Evolutionary conservation across 176 grass and related monocot genomes (phyloP).

Genomic region (Bolboschoenus planiculmis): DNA sequence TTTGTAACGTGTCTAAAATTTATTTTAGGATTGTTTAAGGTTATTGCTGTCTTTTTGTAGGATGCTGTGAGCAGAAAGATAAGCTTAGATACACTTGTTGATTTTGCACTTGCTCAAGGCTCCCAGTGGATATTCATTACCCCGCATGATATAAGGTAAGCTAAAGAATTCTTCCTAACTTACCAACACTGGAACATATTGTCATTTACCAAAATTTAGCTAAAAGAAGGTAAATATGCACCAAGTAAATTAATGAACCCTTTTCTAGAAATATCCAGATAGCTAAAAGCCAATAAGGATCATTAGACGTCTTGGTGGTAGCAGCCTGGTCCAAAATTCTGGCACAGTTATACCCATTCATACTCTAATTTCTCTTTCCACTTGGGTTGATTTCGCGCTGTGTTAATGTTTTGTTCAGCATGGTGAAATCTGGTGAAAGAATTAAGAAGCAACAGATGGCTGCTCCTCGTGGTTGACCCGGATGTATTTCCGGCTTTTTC

Average conservation of each 20-base stretch:
- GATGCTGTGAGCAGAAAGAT: slow-evolving; percentile 92
- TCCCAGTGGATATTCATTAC: slow-evolving; percentile 98
- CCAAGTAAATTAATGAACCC: background rate
- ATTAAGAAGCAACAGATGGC: slow-evolving; percentile 96
- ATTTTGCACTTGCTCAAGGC: slow-evolving; percentile 72
- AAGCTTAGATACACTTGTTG: slow-evolving; percentile 88
- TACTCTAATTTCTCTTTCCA: background rate
- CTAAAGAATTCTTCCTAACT: background rate
- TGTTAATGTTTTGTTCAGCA: slow-evolving; percentile 37
- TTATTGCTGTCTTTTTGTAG: slow-evolving; percentile 36
- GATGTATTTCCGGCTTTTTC: background rate
- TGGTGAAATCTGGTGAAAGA: slow-evolving; percentile 72
- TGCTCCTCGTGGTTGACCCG: slow-evolving; percentile 54
- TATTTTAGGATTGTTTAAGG: background rate
- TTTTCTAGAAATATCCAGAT: background rate
- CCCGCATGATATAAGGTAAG: slow-evolving; percentile 89
- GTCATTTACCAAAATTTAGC: background rate
- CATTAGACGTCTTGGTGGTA: background rate
- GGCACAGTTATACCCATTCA: background rate
- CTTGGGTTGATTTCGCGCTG: background rate
- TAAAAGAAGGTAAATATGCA: background rate
- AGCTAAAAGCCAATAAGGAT: background rate
- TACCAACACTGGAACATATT: background rate
- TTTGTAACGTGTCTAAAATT: background rate
- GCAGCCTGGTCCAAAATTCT: background rate